These are phyloP conservation scores for Cordyceps cateniannulata DNA, from an alignment of 2,329 filamentous ascomycete species.

Conservation along the genomic window DNA sequence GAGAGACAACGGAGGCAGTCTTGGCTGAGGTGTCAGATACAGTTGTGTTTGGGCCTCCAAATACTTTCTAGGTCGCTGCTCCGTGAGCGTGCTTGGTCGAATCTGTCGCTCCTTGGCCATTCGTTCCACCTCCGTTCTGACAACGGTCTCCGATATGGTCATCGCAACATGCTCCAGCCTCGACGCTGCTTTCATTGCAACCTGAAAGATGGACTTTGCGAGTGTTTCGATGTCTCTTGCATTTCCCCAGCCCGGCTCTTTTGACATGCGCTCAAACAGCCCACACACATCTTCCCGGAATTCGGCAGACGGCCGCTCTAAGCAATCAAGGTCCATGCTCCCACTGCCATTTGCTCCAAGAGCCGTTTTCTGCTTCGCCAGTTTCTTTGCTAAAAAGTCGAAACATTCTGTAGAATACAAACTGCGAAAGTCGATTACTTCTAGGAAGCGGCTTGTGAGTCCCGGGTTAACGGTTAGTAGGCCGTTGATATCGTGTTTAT, in stretches of 20 bases:
- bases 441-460: conserved; percentile 56
- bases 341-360: background rate
- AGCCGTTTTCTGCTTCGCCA: background rate
- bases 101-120: background rate
- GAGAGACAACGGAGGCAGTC: background rate
- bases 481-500: conserved; percentile 57
- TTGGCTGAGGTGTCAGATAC: background rate
- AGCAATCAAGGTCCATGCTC: background rate
- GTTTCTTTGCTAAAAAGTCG: background rate
- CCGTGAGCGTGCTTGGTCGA: background rate
- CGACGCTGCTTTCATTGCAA: background rate
- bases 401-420: background rate
- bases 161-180: background rate
- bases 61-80: background rate
- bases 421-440: background rate
- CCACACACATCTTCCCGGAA: background rate
- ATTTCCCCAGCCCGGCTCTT: background rate
- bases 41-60: background rate
- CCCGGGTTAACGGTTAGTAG: conserved; percentile 57
- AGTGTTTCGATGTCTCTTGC: background rate
- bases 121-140: background rate
- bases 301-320: background rate
- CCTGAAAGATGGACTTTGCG: background rate
- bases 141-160: background rate
- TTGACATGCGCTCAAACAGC: background rate